These are phyloP conservation scores for Angomonas deanei DNA, from an alignment of 208 protist genomes.

Conservation along the genomic window DNA sequence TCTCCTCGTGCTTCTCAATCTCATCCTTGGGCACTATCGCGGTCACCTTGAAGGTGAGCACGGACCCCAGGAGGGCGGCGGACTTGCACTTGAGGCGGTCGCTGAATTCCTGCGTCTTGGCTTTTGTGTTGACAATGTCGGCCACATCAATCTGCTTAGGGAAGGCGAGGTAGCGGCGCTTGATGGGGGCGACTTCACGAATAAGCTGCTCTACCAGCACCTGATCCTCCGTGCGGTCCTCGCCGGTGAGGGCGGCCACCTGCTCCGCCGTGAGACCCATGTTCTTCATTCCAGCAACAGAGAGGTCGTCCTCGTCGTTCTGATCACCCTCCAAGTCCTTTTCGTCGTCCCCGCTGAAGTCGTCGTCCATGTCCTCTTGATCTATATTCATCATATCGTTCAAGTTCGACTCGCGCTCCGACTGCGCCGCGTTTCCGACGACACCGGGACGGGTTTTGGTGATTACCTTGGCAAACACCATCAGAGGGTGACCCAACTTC, in stretches of 20 bases:
- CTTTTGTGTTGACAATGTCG: constrained; percentile 30
- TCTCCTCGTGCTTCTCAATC: constrained; percentile 28
- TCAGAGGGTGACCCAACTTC: constrained; percentile 29
- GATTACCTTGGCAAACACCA: constrained; percentile 26
- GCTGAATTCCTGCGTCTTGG: constrained; percentile 19
- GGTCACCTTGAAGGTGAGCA: constrained; percentile 32
- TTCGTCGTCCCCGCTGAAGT: constrained; percentile 19
- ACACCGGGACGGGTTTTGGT: constrained; percentile 15
- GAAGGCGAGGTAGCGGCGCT: constrained; percentile 34
- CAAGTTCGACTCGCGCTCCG: constrained; percentile 35
- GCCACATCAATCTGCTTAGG: constrained; percentile 34
- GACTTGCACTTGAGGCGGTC: constrained; percentile 35
- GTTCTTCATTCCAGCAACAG: constrained; percentile 8
- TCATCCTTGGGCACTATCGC: constrained; percentile 21
- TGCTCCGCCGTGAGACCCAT: constrained; percentile 22
- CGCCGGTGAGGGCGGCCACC: constrained; percentile 15
- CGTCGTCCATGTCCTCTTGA: constrained; percentile 20
- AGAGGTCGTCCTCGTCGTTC: constrained; percentile 2
- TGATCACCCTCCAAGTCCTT: constrained; percentile 9
- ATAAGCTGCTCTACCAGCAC: constrained; percentile 28
- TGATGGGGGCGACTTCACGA: constrained; percentile 18
- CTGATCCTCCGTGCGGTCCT: constrained; percentile 24
- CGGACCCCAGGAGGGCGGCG: constrained; percentile 21
- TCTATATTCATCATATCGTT: constrained; percentile 38
- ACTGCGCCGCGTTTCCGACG: constrained; percentile 10